Conservation (phyloP, 106 monocot species). For the Dendrobium nobile region DNA sequence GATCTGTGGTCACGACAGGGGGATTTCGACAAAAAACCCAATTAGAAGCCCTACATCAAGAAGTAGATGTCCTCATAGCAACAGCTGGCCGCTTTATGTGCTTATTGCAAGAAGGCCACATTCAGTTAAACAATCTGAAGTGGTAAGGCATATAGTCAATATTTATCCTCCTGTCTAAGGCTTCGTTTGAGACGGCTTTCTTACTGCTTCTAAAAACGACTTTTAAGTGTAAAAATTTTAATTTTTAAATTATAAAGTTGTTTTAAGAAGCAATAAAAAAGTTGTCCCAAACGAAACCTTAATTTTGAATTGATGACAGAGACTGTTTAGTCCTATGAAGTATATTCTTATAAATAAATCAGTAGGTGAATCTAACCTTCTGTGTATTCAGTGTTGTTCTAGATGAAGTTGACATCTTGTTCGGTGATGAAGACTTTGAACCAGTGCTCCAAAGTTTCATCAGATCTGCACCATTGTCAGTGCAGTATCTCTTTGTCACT, state of each 20-base stretch:
- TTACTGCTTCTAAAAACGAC: too few relatives aligned
- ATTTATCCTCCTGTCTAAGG: too few relatives aligned
- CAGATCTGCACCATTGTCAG: constrained; percentile 49
- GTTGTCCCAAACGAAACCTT: background rate
- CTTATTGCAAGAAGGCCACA: constrained; percentile 76
- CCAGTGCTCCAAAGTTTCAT: constrained; percentile 68
- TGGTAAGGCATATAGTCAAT: constrained; percentile 30
- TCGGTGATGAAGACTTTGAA: constrained; percentile 78
- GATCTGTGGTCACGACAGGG: constrained; percentile 93
- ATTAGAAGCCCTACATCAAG: constrained; percentile 68
- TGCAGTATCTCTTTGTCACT: constrained; percentile 86
- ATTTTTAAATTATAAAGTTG: too few relatives aligned
- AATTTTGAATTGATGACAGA: background rate
- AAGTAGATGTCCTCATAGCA: constrained; percentile 85
- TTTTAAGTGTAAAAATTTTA: too few relatives aligned
- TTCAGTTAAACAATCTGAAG: constrained; percentile 58
- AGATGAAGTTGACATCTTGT: constrained; percentile 94
- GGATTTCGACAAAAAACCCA: constrained; percentile 95
- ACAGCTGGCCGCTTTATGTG: constrained; percentile 87
- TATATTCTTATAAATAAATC: background rate
- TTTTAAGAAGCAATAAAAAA: too few relatives aligned
- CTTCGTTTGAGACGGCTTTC: too few relatives aligned
- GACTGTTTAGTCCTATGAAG: background rate
- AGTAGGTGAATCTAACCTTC: background rate
- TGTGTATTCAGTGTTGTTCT: constrained; percentile 53